Base-by-base conservation (phyloP, 2,329 filamentous ascomycete genomes). In the Sarocladium oryzae region DNA sequence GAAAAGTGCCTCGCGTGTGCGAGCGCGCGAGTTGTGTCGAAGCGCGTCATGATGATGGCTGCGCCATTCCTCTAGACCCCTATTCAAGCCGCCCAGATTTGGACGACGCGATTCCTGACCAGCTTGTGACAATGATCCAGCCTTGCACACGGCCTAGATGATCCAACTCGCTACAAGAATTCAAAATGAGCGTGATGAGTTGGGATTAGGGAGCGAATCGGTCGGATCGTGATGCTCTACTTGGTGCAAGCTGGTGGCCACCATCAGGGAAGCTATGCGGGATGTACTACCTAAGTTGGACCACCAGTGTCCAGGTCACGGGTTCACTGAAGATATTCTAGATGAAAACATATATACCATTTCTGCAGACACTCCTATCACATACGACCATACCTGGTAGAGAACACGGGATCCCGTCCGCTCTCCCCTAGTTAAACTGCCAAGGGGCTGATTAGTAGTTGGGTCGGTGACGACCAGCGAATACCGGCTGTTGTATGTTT, bases 41-140 rank as follows among this genome's bases (percentile, higher is more conserved):
- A 21, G 10, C 28, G 43, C 43, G 43, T 13, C 43, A 48, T 48
- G 26, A 20, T 48, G 24, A 33, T 48, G 16, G 16, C 43, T 21
- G 10, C 43, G 24, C 43, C 43, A 48, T 48, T 48, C 43, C 43
- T 45, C 43, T 16, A 33, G 43, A 33, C 43, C 43, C 43, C 43
- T 48, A 48, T 48, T 20, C 26, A 3, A 48, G 43, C 16, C 40
- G 40, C 21, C 40, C 40, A 24, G 23, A 11, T 7, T 28, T 7
- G 40, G 40, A 43, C 40, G 40, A 43, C 40, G 23, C 23, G 20
- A 7, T 15, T 21, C 9, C 16, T 36, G 33, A 36, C 6, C 6
- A 36, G 37, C 4, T 23, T 40, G 4, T 23, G 37, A 20, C 37
- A n/a, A n/a, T n/a, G n/a, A n/a, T n/a, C n/a, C n/a, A n/a, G n/a